Conservation (phyloP, 192 early-diverging fungal species). For the Geosiphon pyriformis region DNA sequence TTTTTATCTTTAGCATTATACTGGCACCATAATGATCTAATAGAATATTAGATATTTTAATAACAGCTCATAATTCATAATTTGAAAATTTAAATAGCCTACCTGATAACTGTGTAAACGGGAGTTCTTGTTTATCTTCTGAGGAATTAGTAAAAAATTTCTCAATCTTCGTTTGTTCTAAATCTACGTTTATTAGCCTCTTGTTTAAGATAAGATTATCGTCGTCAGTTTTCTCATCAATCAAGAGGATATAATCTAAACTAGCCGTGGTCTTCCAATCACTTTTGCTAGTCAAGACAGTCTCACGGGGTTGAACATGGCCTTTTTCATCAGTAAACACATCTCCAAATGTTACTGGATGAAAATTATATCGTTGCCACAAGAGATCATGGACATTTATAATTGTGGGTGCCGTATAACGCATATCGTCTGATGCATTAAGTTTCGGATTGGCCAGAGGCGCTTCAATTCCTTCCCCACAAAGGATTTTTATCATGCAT, state of each 20-base stretch:
- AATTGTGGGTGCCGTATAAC: background rate
- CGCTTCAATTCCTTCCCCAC: conserved; percentile 28
- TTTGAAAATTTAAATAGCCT: background rate
- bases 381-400: conserved; percentile 42
- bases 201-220: background rate
- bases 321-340: conserved; percentile 44
- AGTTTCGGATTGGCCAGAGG: background rate
- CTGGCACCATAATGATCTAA: conserved; percentile 41
- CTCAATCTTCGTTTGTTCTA: conserved; percentile 15
- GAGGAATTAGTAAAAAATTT: conserved; percentile 9
- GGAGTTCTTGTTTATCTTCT: background rate
- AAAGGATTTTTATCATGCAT: conserved; percentile 53
- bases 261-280: conserved; percentile 45
- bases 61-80: background rate
- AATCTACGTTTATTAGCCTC: background rate
- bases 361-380: conserved; percentile 53
- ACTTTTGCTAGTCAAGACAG: conserved; percentile 49
- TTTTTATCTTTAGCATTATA: background rate
- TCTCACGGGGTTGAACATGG: conserved; percentile 44
- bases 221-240: conserved; percentile 10
- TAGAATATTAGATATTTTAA: conserved; percentile 13
- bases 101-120: conserved; percentile 43
- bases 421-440: background rate
- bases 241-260: conserved; percentile 48
- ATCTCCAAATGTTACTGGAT: conserved; percentile 81